phyloP scores from a whole-genome alignment of 2,329 filamentous ascomycete genomes.

The Rhinocladiella mackenziei region DNA sequence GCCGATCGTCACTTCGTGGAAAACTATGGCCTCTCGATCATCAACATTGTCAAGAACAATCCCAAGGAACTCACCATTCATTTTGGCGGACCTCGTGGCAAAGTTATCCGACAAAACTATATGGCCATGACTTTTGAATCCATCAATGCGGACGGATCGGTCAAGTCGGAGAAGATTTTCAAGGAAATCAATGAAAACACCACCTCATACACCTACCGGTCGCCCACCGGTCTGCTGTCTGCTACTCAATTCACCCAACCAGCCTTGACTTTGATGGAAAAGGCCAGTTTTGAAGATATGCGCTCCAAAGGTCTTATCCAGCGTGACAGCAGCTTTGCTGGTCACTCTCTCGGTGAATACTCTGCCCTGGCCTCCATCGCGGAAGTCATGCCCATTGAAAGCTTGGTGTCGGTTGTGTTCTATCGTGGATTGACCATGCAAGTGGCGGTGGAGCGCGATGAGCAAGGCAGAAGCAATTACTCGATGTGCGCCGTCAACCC shows the following conservation, averaged over 20 bases:
- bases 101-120: conserved; percentile 97
- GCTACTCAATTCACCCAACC: conserved; percentile 99
- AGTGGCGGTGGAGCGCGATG: conserved; percentile 95
- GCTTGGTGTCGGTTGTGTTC: conserved; percentile 95
- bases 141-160: conserved; percentile 82
- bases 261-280: conserved; percentile 97
- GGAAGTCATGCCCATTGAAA: conserved; percentile 99
- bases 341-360: conserved; percentile 97
- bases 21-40: conserved; percentile 97
- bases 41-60: conserved; percentile 99
- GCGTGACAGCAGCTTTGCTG: conserved; percentile 92
- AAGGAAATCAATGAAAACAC: conserved; percentile 94
- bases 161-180: conserved; percentile 99
- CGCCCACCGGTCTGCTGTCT: conserved; percentile 87
- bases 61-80: conserved; percentile 97
- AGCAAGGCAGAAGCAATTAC: conserved; percentile 90
- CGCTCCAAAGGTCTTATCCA: conserved; percentile 93
- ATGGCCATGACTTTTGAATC: conserved; percentile 99
- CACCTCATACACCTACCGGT: conserved; percentile 93
- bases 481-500: conserved; percentile 99
- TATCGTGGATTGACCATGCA: conserved; percentile 99
- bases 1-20: conserved; percentile 98
- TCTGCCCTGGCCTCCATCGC: conserved; percentile 92
- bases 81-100: conserved; percentile 93
- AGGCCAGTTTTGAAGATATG: conserved; percentile 99